Evolutionary conservation across 768 basidiomycete species (phyloP).

Genomic region (Suillus cothurnatus): DNA sequence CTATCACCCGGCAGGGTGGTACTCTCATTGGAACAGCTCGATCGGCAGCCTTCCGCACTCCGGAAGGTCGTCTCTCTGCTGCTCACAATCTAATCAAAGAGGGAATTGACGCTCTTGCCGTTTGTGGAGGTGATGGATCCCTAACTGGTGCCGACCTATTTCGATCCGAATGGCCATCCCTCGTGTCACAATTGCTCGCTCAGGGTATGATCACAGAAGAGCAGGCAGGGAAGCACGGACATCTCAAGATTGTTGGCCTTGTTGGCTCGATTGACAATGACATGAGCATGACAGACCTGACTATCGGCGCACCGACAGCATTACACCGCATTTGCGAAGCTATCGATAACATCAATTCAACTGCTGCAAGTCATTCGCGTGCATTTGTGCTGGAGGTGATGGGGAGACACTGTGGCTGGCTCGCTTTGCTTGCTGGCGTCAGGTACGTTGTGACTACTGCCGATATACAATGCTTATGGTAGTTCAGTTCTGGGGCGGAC

Average conservation of each 20-base stretch:
- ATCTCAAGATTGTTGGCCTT: constrained; percentile 96
- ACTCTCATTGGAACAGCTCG: constrained; percentile 95
- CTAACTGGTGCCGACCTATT: constrained; percentile 96
- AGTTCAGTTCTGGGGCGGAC: constrained; percentile 80
- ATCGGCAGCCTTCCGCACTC: constrained; percentile 79
- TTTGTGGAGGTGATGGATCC: constrained; percentile 97
- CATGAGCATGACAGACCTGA: constrained; percentile 97
- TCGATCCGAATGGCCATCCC: constrained; percentile 90
- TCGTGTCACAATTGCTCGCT: constrained; percentile 66
- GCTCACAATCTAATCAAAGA: constrained; percentile 92
- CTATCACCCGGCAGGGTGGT: constrained; percentile 62
- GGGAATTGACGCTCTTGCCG: constrained; percentile 95
- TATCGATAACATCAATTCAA: constrained; percentile 97
- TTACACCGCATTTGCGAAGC: constrained; percentile 97
- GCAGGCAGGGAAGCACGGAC: constrained; percentile 69
- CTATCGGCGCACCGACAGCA: constrained; percentile 95
- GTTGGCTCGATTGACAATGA: constrained; percentile 99
- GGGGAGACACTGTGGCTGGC: constrained; percentile 99
- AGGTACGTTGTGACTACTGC: constrained; percentile 50
- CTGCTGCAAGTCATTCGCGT: constrained; percentile 92
- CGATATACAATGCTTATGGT: constrained; percentile 14
- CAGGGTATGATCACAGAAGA: constrained; percentile 78
- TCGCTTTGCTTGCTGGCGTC: constrained; percentile 90
- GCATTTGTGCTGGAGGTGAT: constrained; percentile 99
- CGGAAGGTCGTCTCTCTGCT: constrained; percentile 86